Evolutionary conservation across 805 yeast genomes (phyloP).

Genomic region (Saccharomycopsis javanensis): DNA sequence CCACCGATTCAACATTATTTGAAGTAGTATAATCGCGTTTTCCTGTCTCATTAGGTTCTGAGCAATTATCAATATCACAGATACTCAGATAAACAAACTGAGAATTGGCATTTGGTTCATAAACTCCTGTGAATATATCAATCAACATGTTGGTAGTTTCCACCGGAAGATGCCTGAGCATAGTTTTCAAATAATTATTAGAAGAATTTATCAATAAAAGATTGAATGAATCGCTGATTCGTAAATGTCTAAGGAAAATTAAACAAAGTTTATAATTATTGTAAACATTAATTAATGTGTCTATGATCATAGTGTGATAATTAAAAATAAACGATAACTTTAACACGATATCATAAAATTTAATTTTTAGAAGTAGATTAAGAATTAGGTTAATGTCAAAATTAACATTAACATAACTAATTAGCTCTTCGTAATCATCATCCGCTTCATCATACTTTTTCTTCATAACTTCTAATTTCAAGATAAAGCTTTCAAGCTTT

Average conservation of each 20-base stretch:
- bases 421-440: conserved; percentile 5
- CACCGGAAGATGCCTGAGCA: conserved; percentile 62
- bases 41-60: background rate
- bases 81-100: background rate
- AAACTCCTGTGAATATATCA: conserved; percentile 82
- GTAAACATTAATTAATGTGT: conserved; percentile 16
- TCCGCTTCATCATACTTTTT: conserved; percentile 4
- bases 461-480: conserved; percentile 19
- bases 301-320: conserved; percentile 16
- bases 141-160: conserved; percentile 77
- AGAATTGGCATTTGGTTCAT: conserved; percentile 33
- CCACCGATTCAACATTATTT: background rate
- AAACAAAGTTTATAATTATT: conserved; percentile 11
- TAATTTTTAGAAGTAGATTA: conserved; percentile 15
- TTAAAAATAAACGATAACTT: conserved; percentile 18
- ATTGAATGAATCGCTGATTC: conserved; percentile 16
- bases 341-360: conserved; percentile 15
- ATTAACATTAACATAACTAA: conserved; percentile 11
- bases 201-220: conserved; percentile 15
- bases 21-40: background rate
- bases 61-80: conserved; percentile 4
- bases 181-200: conserved; percentile 44
- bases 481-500: conserved; percentile 36
- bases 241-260: conserved; percentile 15
- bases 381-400: conserved; percentile 17